Conservation (phyloP, 768 basidiomycete species). For the Rhodosporidiobolus sp. region DNA sequence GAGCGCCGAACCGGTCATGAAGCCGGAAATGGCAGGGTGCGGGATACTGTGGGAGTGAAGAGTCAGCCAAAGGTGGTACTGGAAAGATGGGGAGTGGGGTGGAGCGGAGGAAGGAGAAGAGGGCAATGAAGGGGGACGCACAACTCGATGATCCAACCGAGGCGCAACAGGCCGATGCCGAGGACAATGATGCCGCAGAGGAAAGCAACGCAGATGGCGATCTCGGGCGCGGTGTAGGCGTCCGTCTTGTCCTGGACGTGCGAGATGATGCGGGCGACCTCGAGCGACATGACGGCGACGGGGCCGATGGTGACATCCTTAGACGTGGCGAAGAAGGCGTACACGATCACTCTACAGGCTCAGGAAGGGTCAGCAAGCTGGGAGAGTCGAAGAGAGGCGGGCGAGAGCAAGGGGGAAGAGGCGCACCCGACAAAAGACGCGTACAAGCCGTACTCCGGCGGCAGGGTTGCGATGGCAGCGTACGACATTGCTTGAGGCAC, state of each 20-base stretch:
- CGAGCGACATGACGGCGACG: conserved; percentile 87
- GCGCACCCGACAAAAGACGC: conserved; percentile 81
- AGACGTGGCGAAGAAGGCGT: conserved; percentile 95
- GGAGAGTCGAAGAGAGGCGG: conserved; percentile 70
- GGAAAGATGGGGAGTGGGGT: conserved; percentile 63
- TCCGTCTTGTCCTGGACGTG: conserved; percentile 25
- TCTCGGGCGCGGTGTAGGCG: conserved; percentile 48
- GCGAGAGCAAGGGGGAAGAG: not conserved
- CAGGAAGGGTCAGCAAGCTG: conserved; percentile 49
- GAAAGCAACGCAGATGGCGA: conserved; percentile 80
- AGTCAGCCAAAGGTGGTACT: not conserved
- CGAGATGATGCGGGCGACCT: conserved; percentile 51
- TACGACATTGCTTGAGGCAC: conserved; percentile 77
- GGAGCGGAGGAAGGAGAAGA: conserved; percentile 83
- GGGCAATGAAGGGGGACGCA: conserved; percentile 73
- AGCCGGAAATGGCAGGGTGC: conserved; percentile 60
- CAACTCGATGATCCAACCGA: conserved; percentile 98
- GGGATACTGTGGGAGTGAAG: conserved; percentile 68
- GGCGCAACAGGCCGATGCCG: conserved; percentile 79
- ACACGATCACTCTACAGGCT: conserved; percentile 62
- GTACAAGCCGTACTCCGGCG: conserved; percentile 86
- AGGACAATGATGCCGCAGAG: conserved; percentile 88
- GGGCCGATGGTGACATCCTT: conserved; percentile 97
- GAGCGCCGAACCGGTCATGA: conserved; percentile 91
- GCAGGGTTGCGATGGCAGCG: conserved; percentile 65